A percentile compares a stretch with the other conserved stretches of the same genome.
Evolutionary conservation across 2,329 filamentous ascomycete genomes (phyloP).

Genomic region (Westerdykella ornata): DNA sequence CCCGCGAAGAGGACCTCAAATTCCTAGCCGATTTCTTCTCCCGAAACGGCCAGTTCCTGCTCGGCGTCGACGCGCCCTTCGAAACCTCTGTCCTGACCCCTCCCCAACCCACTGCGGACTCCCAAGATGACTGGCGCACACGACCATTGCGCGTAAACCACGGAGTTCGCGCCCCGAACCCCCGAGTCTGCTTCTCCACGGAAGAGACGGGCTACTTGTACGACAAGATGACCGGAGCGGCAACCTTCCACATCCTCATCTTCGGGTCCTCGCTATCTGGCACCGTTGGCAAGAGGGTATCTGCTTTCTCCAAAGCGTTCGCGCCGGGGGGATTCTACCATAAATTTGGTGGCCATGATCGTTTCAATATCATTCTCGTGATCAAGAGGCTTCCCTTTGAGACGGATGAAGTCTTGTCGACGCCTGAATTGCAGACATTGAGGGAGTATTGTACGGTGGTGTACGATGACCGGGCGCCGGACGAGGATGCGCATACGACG

Average conservation of each 20-base stretch:
- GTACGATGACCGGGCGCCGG: slow-evolving; percentile 21
- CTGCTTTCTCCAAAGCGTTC: slow-evolving; percentile 6
- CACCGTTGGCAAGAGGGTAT: slow-evolving; percentile 11
- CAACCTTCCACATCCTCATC: slow-evolving; percentile 25
- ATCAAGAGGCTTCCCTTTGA: slow-evolving; percentile 23
- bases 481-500: slow-evolving; percentile 20
- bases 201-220: slow-evolving; percentile 28
- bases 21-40: slow-evolving; percentile 19
- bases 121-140: not conserved
- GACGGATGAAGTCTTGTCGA: slow-evolving; percentile 2
- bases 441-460: slow-evolving; percentile 10
- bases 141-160: slow-evolving; percentile 14
- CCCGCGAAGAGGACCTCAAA: too few relatives aligned
- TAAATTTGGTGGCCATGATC: slow-evolving; percentile 15
- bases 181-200: slow-evolving; percentile 19
- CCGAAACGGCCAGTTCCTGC: slow-evolving; percentile 20
- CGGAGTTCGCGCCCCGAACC: slow-evolving; percentile 30
- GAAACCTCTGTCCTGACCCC: not conserved
- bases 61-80: slow-evolving; percentile 17
- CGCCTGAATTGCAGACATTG: slow-evolving; percentile 4
- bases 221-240: slow-evolving; percentile 21
- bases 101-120: slow-evolving; percentile 1
- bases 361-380: slow-evolving; percentile 29
- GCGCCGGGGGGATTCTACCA: slow-evolving; percentile 18
- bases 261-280: slow-evolving; percentile 18